phyloP scores from a whole-genome alignment of 495 filamentous ascomycete genomes.

The Platismatia glauca region DNA sequence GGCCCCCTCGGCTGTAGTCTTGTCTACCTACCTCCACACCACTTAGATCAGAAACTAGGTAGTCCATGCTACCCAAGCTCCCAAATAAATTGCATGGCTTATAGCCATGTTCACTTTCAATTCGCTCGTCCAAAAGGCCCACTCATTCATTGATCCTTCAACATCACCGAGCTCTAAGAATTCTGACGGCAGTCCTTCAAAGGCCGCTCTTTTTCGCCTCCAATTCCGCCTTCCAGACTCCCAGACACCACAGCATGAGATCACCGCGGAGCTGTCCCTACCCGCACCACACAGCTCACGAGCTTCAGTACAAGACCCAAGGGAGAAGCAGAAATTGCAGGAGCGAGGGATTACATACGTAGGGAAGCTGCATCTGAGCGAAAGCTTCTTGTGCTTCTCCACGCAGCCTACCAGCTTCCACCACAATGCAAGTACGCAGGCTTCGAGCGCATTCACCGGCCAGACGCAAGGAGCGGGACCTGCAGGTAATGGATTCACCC shows the following conservation, averaged over 20 bases:
- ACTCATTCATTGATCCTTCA: constrained; percentile 82
- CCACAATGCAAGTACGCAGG: constrained; percentile 61
- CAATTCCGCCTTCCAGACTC: constrained; percentile 92
- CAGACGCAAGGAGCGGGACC: constrained; percentile 85
- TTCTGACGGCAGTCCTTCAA: constrained; percentile 72
- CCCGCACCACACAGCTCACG: constrained; percentile 46
- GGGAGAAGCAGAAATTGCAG: constrained; percentile 51
- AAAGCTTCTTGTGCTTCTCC: constrained; percentile 90
- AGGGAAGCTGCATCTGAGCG: constrained; percentile 89
- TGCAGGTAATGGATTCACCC: constrained; percentile 91
- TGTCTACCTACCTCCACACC: too few species aligned
- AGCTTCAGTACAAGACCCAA: constrained; percentile 34
- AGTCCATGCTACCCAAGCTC: background rate
- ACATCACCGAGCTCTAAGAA: constrained; percentile 42
- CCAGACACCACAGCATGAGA: constrained; percentile 87
- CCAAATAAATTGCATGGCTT: constrained; percentile 6
- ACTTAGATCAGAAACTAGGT: background rate
- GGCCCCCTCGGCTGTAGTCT: too few species aligned
- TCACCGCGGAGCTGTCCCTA: constrained; percentile 88
- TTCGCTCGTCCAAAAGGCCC: constrained; percentile 87
- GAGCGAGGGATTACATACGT: constrained; percentile 73
- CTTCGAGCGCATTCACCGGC: constrained; percentile 72
- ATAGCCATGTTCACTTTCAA: constrained; percentile 66
- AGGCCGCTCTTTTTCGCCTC: constrained; percentile 84
- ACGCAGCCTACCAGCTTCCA: constrained; percentile 84